These are phyloP conservation scores for Tricladium varicosporioides DNA, from an alignment of 2,329 filamentous ascomycete species.

Conservation along the genomic window DNA sequence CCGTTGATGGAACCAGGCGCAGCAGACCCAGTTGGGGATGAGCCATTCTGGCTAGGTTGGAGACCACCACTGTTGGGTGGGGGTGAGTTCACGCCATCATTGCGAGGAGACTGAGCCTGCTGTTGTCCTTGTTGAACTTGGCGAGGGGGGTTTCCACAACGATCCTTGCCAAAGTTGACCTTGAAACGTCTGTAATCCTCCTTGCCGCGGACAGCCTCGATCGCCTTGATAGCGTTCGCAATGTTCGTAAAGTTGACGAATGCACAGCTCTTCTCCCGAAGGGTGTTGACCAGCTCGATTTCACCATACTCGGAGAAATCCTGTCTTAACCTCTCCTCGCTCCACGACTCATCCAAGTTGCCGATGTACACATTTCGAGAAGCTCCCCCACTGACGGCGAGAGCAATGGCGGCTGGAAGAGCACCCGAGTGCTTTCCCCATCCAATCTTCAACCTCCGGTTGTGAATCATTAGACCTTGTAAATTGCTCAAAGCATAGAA, in stretches of 20 bases:
- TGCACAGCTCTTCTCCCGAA: slow-evolving; percentile 97
- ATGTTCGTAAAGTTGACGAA: slow-evolving; percentile 99
- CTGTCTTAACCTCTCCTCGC: slow-evolving; percentile 89
- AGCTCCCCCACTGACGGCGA: slow-evolving; percentile 93
- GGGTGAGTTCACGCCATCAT: slow-evolving; percentile 57
- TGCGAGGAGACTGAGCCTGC: slow-evolving; percentile 60
- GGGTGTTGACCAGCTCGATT: slow-evolving; percentile 94
- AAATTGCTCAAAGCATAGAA: slow-evolving; percentile 98
- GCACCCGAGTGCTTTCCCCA: slow-evolving; percentile 99
- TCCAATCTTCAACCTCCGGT: slow-evolving; percentile 94
- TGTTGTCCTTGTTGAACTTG: slow-evolving; percentile 62
- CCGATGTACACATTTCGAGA: slow-evolving; percentile 99
- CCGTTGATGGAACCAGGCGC: slow-evolving; percentile 49
- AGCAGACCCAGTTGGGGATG: slow-evolving; percentile 35
- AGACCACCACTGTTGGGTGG: slow-evolving; percentile 40
- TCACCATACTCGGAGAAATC: slow-evolving; percentile 98
- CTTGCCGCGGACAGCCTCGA: slow-evolving; percentile 89
- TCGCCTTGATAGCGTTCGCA: slow-evolving; percentile 98
- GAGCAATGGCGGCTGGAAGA: slow-evolving; percentile 88
- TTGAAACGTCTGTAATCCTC: slow-evolving; percentile 99
- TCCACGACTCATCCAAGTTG: slow-evolving; percentile 96
- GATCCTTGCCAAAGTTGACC: slow-evolving; percentile 99
- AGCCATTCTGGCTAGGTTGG: slow-evolving; percentile 33
- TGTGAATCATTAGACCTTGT: slow-evolving; percentile 98
- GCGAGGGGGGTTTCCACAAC: slow-evolving; percentile 92